These are phyloP conservation scores for Saccharomycopsis vini DNA, from an alignment of 805 yeast species.

Conservation along the genomic window DNA sequence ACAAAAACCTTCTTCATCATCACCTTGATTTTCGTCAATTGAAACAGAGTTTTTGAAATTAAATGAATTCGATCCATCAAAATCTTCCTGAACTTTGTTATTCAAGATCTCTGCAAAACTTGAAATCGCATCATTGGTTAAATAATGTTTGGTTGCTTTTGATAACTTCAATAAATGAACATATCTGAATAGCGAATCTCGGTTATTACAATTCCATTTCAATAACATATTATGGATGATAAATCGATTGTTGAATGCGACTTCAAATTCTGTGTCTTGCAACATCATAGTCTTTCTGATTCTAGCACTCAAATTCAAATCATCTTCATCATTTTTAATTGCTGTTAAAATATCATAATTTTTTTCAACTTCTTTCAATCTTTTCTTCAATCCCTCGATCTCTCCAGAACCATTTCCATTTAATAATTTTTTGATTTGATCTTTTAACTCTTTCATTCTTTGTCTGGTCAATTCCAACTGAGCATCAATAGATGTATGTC, in stretches of 20 bases:
- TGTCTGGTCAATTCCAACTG: slow-evolving; percentile 21
- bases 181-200: slow-evolving; percentile 58
- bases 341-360: slow-evolving; percentile 9
- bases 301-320: background rate
- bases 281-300: slow-evolving; percentile 7
- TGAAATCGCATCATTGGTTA: slow-evolving; percentile 40
- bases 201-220: slow-evolving; percentile 66
- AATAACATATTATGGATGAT: slow-evolving; percentile 63
- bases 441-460: slow-evolving; percentile 18
- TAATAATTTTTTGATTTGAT: background rate
- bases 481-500: slow-evolving; percentile 19
- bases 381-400: slow-evolving; percentile 4
- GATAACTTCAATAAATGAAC: slow-evolving; percentile 39
- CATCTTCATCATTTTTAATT: background rate
- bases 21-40: background rate
- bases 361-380: slow-evolving; percentile 11
- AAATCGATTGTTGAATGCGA: slow-evolving; percentile 54
- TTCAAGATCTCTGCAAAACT: slow-evolving; percentile 43
- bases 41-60: background rate
- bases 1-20: slow-evolving; percentile 13
- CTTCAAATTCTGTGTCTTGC: slow-evolving; percentile 7
- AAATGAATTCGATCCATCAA: background rate
- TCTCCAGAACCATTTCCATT: background rate
- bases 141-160: slow-evolving; percentile 34
- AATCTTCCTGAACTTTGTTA: slow-evolving; percentile 20